These are phyloP conservation scores for Boletus sp. DNA, from an alignment of 1,284 basidiomycete genomes.

Conservation along the genomic window DNA sequence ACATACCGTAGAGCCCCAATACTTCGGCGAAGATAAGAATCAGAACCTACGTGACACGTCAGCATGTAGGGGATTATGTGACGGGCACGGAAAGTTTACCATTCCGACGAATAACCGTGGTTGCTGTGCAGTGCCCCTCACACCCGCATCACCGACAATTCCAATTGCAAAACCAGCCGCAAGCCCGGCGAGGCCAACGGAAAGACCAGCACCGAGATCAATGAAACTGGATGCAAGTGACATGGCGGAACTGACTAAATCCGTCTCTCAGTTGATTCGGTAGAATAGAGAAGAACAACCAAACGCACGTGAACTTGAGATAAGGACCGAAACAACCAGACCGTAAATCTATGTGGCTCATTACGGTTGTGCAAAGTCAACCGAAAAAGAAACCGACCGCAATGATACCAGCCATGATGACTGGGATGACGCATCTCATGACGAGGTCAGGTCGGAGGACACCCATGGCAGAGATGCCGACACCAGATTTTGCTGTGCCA, in stretches of 20 bases:
- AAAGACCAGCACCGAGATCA: conserved; percentile 88
- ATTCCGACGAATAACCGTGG: conserved; percentile 92
- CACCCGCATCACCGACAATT: conserved; percentile 96
- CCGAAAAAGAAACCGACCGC: conserved; percentile 54
- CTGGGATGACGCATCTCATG: conserved; percentile 96
- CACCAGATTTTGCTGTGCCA: conserved; percentile 98
- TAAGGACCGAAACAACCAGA: conserved; percentile 91
- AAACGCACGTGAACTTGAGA: conserved; percentile 74
- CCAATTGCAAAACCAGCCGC: conserved; percentile 93
- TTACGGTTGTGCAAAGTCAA: not conserved
- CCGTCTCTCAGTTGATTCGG: conserved; percentile 40
- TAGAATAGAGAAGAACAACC: not conserved
- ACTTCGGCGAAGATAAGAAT: conserved; percentile 89
- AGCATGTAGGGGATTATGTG: conserved; percentile 4
- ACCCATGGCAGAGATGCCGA: conserved; percentile 98
- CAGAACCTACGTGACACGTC: conserved; percentile 50
- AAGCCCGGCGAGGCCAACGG: conserved; percentile 87
- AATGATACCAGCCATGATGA: conserved; percentile 99
- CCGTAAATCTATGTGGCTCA: conserved; percentile 68
- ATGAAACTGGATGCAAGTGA: conserved; percentile 84
- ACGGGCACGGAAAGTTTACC: conserved; percentile 43
- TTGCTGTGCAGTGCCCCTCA: conserved; percentile 89
- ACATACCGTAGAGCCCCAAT: conserved; percentile 72
- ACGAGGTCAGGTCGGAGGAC: conserved; percentile 93
- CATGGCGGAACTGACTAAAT: conserved; percentile 55